These are phyloP conservation scores for Ogataea paraovalis DNA, from an alignment of 805 yeast genomes.

Conservation along the genomic window DNA sequence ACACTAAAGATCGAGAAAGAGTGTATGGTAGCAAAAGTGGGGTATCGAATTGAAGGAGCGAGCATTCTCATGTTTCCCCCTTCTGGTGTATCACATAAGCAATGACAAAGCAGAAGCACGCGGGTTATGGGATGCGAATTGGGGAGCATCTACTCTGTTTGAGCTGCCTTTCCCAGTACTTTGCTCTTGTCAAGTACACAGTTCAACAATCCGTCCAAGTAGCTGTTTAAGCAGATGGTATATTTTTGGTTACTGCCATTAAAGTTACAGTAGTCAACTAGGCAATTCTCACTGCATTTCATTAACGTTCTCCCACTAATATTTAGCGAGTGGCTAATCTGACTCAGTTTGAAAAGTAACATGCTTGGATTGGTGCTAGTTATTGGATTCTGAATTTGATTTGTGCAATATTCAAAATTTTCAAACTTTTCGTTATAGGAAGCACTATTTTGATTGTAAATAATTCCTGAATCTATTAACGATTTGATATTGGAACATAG, in stretches of 20 bases:
- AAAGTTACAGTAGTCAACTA: constrained; percentile 3
- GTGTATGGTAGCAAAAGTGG: constrained; percentile 10
- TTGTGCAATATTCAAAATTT: neutral
- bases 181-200: constrained; percentile 1
- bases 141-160: neutral
- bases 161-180: neutral
- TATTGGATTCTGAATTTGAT: neutral
- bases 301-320: constrained; percentile 12
- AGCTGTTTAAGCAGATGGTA: neutral
- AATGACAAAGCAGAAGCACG: neutral
- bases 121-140: neutral
- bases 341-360: constrained; percentile 7
- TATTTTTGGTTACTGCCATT: neutral
- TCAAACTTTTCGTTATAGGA: neutral
- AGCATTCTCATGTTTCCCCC: neutral
- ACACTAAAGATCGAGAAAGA: too few species aligned
- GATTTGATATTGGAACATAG: constrained; percentile 27
- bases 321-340: constrained; percentile 2
- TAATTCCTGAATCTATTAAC: constrained; percentile 7
- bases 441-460: neutral
- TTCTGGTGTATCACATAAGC: neutral
- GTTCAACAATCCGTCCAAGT: constrained; percentile 4
- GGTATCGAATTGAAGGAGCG: constrained; percentile 2
- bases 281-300: constrained; percentile 6
- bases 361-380: constrained; percentile 1